phyloP scores from a whole-genome alignment of 257 asterid species.

The Rubia yunnanensis region DNA sequence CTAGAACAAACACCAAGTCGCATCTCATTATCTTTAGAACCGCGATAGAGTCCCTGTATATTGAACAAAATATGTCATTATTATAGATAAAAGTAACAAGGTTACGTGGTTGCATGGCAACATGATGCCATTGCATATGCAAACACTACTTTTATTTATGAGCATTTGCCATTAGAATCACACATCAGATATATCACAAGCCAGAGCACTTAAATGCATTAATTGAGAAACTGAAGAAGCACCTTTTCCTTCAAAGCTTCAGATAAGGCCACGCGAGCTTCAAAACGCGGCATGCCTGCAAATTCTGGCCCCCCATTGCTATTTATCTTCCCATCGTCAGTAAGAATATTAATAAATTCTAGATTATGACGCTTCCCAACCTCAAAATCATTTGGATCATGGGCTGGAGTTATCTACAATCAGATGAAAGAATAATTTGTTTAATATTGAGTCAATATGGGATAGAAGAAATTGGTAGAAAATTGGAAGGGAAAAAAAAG shows the following conservation, averaged over 20 bases:
- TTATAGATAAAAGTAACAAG: background rate
- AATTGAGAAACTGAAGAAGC: slow-evolving; percentile 5
- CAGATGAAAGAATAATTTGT: slow-evolving; percentile 10
- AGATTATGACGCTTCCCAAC: slow-evolving; percentile 92
- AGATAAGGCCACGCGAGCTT: slow-evolving; percentile 73
- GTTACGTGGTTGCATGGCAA: background rate
- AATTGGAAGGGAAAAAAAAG: slow-evolving; percentile 1
- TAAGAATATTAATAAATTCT: slow-evolving; percentile 70
- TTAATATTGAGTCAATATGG: slow-evolving; percentile 11
- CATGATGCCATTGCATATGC: background rate
- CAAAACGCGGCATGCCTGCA: slow-evolving; percentile 76
- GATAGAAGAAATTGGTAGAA: background rate
- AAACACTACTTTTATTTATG: background rate
- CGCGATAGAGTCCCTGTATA: slow-evolving; percentile 71
- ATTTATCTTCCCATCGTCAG: slow-evolving; percentile 92
- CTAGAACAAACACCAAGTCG: slow-evolving; percentile 93
- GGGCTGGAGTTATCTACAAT: slow-evolving; percentile 94
- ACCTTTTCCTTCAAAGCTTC: slow-evolving; percentile 77
- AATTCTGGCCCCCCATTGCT: slow-evolving; percentile 74
- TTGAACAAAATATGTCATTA: slow-evolving; percentile 7
- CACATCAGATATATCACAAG: background rate
- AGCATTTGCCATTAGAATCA: background rate
- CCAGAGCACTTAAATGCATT: background rate
- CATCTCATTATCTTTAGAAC: slow-evolving; percentile 75
- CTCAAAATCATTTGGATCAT: slow-evolving; percentile 96